These are phyloP conservation scores for Phenoliferia sp. DNA, from an alignment of 1,284 basidiomycete genomes.

Conservation along the genomic window DNA sequence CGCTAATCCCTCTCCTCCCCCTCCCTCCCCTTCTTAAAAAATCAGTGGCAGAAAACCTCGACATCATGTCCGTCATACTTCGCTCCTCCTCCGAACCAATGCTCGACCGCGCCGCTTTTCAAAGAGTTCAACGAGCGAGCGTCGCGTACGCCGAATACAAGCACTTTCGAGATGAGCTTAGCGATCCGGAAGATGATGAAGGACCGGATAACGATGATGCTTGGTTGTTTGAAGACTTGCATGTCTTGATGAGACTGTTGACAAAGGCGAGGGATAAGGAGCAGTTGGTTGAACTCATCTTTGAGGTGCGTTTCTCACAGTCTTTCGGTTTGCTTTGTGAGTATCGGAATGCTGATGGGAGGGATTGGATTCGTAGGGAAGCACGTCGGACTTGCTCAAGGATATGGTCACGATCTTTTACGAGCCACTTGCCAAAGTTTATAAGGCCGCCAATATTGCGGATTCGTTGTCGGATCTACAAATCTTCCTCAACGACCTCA, in stretches of 20 bases:
- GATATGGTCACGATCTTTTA: slow-evolving; percentile 99
- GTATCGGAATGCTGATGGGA: not conserved
- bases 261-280: slow-evolving; percentile 81
- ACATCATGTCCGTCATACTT: slow-evolving; percentile 76
- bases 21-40: too few relatives aligned
- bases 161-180: slow-evolving; percentile 56
- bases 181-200: slow-evolving; percentile 79
- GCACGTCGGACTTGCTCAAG: slow-evolving; percentile 89
- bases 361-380: slow-evolving; percentile 57
- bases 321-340: not conserved
- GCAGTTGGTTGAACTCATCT: slow-evolving; percentile 86
- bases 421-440: slow-evolving; percentile 93
- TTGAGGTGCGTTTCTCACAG: slow-evolving; percentile 62
- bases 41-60: slow-evolving; percentile 63
- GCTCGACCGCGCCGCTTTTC: slow-evolving; percentile 64
- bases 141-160: slow-evolving; percentile 71
- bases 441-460: slow-evolving; percentile 93
- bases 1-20: too few relatives aligned
- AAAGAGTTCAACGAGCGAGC: slow-evolving; percentile 68
- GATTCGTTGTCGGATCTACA: slow-evolving; percentile 90
- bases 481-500: slow-evolving; percentile 91
- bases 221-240: slow-evolving; percentile 89
- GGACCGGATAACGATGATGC: slow-evolving; percentile 87
- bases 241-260: slow-evolving; percentile 70
- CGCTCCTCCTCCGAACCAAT: slow-evolving; percentile 71